Evolutionary conservation across 2,329 filamentous ascomycete genomes (phyloP), one percentile per base, ranked within the genome.

Genomic region (Orbilia oligospora): DNA sequence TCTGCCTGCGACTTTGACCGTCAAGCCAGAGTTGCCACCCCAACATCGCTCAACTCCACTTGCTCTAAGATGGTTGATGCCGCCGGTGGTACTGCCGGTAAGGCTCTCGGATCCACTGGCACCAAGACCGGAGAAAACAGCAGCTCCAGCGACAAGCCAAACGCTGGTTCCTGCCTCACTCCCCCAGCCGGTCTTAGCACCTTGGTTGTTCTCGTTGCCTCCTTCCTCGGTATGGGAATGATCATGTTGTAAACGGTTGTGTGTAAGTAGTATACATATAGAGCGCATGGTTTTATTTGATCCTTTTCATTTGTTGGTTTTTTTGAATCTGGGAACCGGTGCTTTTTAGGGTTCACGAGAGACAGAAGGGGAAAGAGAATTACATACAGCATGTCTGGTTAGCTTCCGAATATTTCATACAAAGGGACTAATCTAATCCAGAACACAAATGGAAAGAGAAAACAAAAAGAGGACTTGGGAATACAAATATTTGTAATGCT

Each of bases 1-100:
- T 85, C 85, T 69, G 91, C 92, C 36, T 97, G 93, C 84, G 87
- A 90, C 86, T 94, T 94, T 85, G 86, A 88, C 73, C 91, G 92
- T 81, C 86, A 90, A 82, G 92, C 91, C 61, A 88, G 88, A 84
- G 20, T 78, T 20, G 68, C 16, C 46, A 84, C 86, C 76, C 83
- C 86, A 64, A 83, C 87, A 58, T 82, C 85, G 56, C 85, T 86
- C 38, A 85, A 87, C 14, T 85, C 86, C 30, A 84, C 84, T 71
- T 95, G 93, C 88, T 83, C 85, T 66, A 82, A 84, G 58, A 86
- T 91, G 71, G 85, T 96, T 73, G 85, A 86, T 38, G 87, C 89
- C 80, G 92, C 91, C 75, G 91, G 90, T 51, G 81, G 81, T 82
- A 86, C 88, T 36, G 87, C 87, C 76, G 89, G 89, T 38, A 88